Evolutionary conservation across 805 yeast genomes (phyloP).

Genomic region (Teunomyces tritomae): DNA sequence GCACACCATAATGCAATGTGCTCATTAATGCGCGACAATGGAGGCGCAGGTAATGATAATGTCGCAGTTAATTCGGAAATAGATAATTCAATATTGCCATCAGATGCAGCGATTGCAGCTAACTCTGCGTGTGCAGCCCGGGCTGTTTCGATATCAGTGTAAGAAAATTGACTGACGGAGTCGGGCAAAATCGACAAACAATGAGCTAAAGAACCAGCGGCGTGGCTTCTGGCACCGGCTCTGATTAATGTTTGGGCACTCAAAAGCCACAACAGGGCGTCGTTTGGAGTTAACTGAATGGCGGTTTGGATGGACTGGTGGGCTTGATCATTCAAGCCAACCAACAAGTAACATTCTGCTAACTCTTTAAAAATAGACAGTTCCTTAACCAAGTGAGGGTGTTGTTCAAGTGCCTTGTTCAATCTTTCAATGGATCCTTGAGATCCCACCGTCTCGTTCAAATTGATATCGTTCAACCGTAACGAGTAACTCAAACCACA

Average conservation of each 20-base stretch:
- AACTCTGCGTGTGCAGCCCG: constrained; percentile 54
- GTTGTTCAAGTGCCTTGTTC: constrained; percentile 34
- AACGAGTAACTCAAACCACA: constrained; percentile 43
- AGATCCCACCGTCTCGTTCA: constrained; percentile 39
- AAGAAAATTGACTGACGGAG: constrained; percentile 21
- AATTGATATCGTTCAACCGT: constrained; percentile 35
- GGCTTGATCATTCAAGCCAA: constrained; percentile 51
- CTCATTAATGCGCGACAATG: constrained; percentile 43
- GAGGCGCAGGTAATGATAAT: constrained; percentile 49
- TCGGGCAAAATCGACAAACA: constrained; percentile 43
- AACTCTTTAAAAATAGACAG: constrained; percentile 46
- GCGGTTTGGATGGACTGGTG: constrained; percentile 47
- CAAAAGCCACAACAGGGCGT: constrained; percentile 47
- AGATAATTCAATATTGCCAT: constrained; percentile 49
- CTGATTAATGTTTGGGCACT: constrained; percentile 49
- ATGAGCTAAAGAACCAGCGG: constrained; percentile 46
- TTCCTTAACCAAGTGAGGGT: constrained; percentile 38
- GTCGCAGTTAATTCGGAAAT: constrained; percentile 50
- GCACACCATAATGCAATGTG: constrained; percentile 54
- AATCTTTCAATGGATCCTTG: constrained; percentile 41
- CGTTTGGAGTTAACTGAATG: constrained; percentile 33
- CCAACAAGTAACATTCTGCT: constrained; percentile 48
- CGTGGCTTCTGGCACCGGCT: constrained; percentile 42
- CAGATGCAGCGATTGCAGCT: constrained; percentile 52
- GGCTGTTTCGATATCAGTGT: constrained; percentile 44